Evolutionary conservation across 495 filamentous ascomycete species (phyloP), one percentile per base, ranked within the genome.

Genomic region (Durotheca rogersii): DNA sequence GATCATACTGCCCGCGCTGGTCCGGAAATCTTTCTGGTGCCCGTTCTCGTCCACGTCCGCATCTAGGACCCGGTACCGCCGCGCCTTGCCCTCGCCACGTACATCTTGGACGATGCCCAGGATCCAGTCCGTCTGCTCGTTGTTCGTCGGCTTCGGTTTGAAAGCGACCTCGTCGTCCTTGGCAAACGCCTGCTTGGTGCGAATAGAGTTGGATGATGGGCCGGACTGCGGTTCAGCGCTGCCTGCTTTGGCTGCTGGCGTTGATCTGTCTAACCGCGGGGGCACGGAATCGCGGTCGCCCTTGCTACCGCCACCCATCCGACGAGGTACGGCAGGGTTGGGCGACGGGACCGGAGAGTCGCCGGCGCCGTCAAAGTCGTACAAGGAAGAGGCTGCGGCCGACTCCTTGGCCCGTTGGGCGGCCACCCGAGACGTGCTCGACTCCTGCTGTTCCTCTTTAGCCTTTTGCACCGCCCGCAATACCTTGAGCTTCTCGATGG

Each of bases 51-150:
- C 90, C 0, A 90, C 88, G 63, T 95, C 92, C 2, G 88, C 84
- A 62, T 99, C 94, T 65, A 94, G 87, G 16, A 99, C 91, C 65
- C 92, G 89, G 72, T 96, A 98, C 50, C 90, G 83, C 58, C 90
- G 86, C 59, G 90, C 88, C 51, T 86, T 85, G 34, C 90, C 92
- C 42, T 95, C 89, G 7, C 89, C 92, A 41, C 84, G 77, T 12
- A 97, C 86, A 30, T 78, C 77, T 51, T 88, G 87, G 53, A 99
- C 90, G 43, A 84, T 86, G 53, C 91, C 95, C 50, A 96, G 81
- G 44, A 97, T 96, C 80, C 88, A 90, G 60, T 89, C 86, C 48
- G 87, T 88, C 47, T 87, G 81, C 15, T 77, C 77, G 36, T 81
- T 79, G 17, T 74, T 75, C 1, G 79, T 76, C 41, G 85, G 80